Conservation (phyloP, 2,329 filamentous ascomycete species). For the Aurifilum marmelostoma region DNA sequence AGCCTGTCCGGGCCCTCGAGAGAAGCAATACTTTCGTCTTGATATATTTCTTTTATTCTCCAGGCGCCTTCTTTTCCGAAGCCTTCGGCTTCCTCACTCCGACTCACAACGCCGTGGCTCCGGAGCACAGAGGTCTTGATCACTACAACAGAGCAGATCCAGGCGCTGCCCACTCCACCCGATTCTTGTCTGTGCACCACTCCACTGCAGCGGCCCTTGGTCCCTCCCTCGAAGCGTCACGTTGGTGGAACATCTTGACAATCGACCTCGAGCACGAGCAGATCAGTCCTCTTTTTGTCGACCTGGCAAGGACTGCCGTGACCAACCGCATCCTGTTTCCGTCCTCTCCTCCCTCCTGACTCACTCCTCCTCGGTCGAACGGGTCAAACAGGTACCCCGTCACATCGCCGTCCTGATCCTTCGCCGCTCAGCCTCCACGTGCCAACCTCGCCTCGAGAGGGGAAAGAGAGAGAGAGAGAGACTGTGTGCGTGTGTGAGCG, state of each 20-base stretch:
- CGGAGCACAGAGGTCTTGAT: conserved; percentile 1
- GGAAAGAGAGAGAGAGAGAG: background rate
- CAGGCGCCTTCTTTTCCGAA: background rate
- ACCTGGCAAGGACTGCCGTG: background rate
- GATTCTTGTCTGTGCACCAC: conserved; percentile 15
- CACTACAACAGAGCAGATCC: background rate
- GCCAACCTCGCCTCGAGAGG: conserved; percentile 6
- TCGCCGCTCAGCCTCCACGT: conserved; percentile 12
- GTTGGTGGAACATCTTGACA: conserved; percentile 17
- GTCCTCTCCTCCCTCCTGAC: background rate
- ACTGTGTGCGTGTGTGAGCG: background rate
- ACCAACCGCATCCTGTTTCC: background rate
- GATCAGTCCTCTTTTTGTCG: conserved; percentile 9
- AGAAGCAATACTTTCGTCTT: background rate
- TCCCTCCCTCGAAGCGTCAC: conserved; percentile 11
- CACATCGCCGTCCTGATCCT: conserved; percentile 14
- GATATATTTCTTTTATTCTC: background rate
- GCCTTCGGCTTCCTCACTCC: background rate
- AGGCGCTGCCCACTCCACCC: conserved; percentile 4
- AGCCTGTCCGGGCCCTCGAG: background rate
- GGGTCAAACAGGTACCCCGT: background rate
- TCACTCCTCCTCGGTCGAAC: conserved; percentile 11
- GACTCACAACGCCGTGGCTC: background rate
- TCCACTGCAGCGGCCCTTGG: conserved; percentile 9
- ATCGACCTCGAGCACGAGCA: conserved; percentile 4